Conservation (phyloP, 192 early-diverging fungal species). For the Coemansia sp. region DNA sequence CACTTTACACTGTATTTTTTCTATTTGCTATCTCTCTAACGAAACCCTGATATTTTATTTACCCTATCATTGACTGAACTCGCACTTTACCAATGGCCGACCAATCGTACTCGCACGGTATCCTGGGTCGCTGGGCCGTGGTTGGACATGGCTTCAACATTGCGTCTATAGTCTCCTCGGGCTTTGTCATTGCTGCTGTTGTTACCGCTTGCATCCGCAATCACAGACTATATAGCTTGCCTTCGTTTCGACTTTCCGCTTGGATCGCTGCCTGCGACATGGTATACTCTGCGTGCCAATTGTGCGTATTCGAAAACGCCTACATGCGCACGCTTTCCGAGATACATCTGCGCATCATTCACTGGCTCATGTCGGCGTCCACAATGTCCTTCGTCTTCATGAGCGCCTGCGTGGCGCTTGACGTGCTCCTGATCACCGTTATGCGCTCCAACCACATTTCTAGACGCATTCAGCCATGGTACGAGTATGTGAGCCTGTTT, state of each 20-base stretch:
- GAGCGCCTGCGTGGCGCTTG: constrained; percentile 30
- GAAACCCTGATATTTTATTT: background rate
- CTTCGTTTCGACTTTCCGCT: constrained; percentile 38
- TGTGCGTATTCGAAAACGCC: constrained; percentile 44
- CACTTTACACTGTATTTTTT: background rate
- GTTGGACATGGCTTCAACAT: constrained; percentile 47
- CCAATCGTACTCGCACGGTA: constrained; percentile 29
- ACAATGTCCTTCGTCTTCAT: constrained; percentile 38
- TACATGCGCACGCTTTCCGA: constrained; percentile 38
- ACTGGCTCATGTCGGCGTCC: constrained; percentile 51
- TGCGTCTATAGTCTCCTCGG: constrained; percentile 36
- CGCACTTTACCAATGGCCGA: constrained; percentile 2
- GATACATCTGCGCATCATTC: constrained; percentile 37
- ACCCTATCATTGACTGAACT: background rate
- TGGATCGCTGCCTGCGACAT: constrained; percentile 44
- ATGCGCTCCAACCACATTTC: constrained; percentile 9
- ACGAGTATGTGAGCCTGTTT: constrained; percentile 32
- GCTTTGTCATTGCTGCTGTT: constrained; percentile 32
- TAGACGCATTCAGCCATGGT: constrained; percentile 33
- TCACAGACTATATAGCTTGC: constrained; percentile 1
- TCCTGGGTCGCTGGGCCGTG: constrained; percentile 50
- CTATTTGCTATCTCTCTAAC: background rate
- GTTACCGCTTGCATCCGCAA: constrained; percentile 12
- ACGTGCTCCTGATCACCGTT: constrained; percentile 18
- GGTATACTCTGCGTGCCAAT: constrained; percentile 42